Percentiles rank a stretch among this genome's conserved stretches.
Conservation (phyloP, 192 early-diverging fungal genomes). For the Linnemannia exigua region DNA sequence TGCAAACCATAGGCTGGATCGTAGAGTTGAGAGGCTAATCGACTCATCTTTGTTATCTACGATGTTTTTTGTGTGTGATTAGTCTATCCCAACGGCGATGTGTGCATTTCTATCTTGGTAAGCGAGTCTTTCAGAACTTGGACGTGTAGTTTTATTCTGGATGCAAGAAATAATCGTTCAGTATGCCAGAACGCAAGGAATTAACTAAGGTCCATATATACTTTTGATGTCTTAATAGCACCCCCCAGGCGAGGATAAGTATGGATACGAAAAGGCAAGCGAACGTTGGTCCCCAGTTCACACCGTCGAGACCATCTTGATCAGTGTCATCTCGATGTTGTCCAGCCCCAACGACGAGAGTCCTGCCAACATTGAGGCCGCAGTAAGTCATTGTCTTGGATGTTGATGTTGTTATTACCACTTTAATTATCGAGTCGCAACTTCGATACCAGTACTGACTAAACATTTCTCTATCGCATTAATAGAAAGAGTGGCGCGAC, state of each 20-base stretch:
- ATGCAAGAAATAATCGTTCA: neutral
- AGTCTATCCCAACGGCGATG: slow-evolving; percentile 91
- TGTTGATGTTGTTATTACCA: no score
- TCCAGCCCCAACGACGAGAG: slow-evolving; percentile 94
- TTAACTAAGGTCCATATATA: neutral
- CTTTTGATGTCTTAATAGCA: slow-evolving; percentile 57
- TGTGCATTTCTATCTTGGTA: slow-evolving; percentile 98
- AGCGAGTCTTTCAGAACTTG: slow-evolving; percentile 14
- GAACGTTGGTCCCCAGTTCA: slow-evolving; percentile 98
- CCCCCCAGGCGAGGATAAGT: slow-evolving; percentile 88
- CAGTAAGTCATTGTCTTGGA: slow-evolving; percentile 68
- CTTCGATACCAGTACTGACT: no score
- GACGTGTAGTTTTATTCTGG: neutral
- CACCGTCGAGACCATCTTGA: slow-evolving; percentile 93
- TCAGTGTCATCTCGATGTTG: slow-evolving; percentile 94
- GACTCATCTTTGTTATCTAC: neutral
- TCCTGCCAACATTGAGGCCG: slow-evolving; percentile 96
- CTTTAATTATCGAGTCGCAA: no score
- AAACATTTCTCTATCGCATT: neutral
- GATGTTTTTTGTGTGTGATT: neutral
- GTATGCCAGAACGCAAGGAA: no score
- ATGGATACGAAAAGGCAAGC: slow-evolving; percentile 89
- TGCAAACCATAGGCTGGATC: no score
- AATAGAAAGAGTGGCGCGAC: slow-evolving; percentile 85
- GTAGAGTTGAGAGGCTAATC: neutral